These are phyloP conservation scores for Brassica nigra DNA, from an alignment of 345 rosid species.

Conservation along the genomic window DNA sequence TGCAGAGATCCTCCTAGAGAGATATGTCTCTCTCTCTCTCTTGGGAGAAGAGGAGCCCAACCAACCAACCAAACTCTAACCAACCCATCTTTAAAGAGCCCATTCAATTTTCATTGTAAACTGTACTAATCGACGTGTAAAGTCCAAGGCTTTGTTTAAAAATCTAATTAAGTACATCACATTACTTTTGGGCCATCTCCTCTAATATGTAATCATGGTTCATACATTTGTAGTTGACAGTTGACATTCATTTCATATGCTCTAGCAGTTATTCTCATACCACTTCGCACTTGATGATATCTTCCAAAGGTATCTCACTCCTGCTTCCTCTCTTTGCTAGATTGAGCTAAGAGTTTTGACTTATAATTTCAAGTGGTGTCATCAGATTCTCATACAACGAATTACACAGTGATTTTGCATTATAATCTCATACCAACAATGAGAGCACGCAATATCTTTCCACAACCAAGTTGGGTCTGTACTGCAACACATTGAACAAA, in stretches of 20 bases:
- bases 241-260: background rate
- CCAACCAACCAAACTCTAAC: background rate
- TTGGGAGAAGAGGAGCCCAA: conserved; percentile 22
- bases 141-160: background rate
- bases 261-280: background rate
- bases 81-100: conserved; percentile 22
- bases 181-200: conserved; percentile 3
- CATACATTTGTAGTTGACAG: background rate
- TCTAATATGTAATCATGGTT: background rate
- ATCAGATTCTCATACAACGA: background rate
- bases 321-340: conserved; percentile 1
- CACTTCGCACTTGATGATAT: background rate
- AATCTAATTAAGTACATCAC: background rate
- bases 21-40: conserved; percentile 9
- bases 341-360: conserved; percentile 2
- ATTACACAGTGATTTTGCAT: background rate
- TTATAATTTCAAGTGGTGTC: background rate
- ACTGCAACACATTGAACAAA: background rate
- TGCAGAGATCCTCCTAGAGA: conserved; percentile 13
- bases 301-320: background rate
- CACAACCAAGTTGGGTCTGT: conserved; percentile 5
- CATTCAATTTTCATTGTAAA: background rate
- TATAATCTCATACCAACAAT: background rate
- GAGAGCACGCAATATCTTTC: background rate
- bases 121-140: background rate